Conservation (phyloP, 371 early-diverging fungal genomes). For the Homolaphlyctis polyrhiza region DNA sequence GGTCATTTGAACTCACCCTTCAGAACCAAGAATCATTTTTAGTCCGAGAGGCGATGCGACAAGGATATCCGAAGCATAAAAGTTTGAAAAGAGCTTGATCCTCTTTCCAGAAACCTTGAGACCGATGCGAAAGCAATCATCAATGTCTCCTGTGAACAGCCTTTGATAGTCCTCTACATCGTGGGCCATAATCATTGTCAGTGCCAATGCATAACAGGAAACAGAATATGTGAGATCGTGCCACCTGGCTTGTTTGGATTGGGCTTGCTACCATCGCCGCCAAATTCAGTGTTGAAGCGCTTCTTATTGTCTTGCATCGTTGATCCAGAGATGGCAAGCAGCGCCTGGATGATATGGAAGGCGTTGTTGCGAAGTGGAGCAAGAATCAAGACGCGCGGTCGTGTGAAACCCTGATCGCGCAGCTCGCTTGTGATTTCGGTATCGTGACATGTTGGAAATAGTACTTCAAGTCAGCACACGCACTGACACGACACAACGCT, state of each 20-base stretch:
- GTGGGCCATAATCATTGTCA: too few species aligned
- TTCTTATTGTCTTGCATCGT: conserved; percentile 80
- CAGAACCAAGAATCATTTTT: conserved; percentile 74
- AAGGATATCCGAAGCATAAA: conserved; percentile 87
- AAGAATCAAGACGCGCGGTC: conserved; percentile 87
- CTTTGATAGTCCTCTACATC: conserved; percentile 66
- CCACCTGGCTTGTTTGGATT: conserved; percentile 65
- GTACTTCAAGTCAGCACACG: not conserved
- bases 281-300: conserved; percentile 74
- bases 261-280: conserved; percentile 45
- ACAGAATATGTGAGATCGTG: conserved; percentile 1
- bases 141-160: conserved; percentile 90
- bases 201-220: not conserved
- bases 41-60: conserved; percentile 91
- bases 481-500: not conserved
- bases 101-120: conserved; percentile 81
- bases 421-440: conserved; percentile 50
- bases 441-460: not conserved
- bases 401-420: conserved; percentile 93
- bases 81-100: conserved; percentile 79
- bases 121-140: conserved; percentile 93
- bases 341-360: conserved; percentile 66
- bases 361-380: conserved; percentile 84
- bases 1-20: conserved; percentile 46
- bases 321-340: conserved; percentile 71